Percentiles rank a stretch among this genome's conserved stretches.
Conservation (phyloP, 345 rosid genomes). For the Eucalyptus tenuipes region DNA sequence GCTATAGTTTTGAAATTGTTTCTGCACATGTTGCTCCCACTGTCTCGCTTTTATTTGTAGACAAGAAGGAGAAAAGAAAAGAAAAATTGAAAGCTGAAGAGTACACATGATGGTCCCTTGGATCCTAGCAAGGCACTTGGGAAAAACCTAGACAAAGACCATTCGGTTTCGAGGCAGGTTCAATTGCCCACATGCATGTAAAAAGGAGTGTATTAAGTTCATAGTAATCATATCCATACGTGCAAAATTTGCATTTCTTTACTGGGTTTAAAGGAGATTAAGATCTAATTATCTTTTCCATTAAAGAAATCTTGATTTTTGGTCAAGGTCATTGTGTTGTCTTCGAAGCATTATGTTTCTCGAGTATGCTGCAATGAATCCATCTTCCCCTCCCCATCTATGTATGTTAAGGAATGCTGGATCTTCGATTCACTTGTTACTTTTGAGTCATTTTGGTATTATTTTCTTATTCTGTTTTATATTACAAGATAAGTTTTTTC, state of each 20-base stretch:
- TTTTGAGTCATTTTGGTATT: not conserved
- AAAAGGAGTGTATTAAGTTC: not conserved
- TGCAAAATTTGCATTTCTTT: not conserved
- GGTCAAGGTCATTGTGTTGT: not conserved
- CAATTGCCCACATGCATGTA: not conserved
- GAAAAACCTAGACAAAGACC: not conserved
- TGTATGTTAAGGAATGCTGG: not conserved
- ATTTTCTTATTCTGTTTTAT: not conserved
- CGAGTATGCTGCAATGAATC: not conserved
- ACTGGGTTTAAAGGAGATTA: not conserved
- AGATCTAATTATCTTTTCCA: not conserved
- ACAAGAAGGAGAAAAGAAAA: not conserved
- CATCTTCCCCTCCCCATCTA: no score
- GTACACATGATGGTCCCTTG: not conserved
- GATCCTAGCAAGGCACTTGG: not conserved
- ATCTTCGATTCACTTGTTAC: not conserved
- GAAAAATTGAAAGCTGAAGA: not conserved
- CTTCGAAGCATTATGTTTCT: not conserved
- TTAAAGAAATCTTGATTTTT: not conserved
- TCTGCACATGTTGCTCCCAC: not conserved
- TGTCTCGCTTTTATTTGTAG: not conserved
- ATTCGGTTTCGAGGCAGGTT: not conserved
- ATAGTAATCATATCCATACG: not conserved
- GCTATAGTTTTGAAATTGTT: not conserved
- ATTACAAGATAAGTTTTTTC: not conserved